Conservation (phyloP, 78 protist species). For the Dictyostelium capitatum region DNA sequence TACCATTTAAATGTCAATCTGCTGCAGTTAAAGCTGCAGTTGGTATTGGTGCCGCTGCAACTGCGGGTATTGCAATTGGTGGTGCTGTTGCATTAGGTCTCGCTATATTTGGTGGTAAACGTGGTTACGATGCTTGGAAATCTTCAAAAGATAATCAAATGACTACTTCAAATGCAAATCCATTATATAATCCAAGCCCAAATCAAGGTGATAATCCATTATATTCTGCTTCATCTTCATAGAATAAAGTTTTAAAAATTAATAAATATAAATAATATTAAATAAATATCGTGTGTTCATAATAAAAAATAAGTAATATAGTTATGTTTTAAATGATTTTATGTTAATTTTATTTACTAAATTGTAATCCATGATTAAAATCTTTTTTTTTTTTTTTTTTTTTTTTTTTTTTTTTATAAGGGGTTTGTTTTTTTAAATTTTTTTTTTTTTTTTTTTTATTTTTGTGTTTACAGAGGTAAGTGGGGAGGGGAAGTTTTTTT, state of each 20-base stretch:
- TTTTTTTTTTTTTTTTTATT: too few species aligned
- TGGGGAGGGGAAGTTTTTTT: too few species aligned
- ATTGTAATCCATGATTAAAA: background rate
- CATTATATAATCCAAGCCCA: slow-evolving; percentile 55
- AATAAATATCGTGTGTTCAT: background rate
- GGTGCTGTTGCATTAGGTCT: slow-evolving; percentile 66
- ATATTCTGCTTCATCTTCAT: background rate
- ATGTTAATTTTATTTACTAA: background rate
- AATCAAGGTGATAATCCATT: slow-evolving; percentile 61
- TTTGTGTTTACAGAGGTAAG: too few species aligned
- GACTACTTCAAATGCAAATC: slow-evolving; percentile 40
- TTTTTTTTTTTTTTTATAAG: too few species aligned
- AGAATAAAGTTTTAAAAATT: background rate
- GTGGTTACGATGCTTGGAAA: slow-evolving; percentile 78
- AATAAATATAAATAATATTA: background rate
- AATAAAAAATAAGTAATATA: too few species aligned
- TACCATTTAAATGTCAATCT: slow-evolving; percentile 64
- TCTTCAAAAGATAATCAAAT: slow-evolving; percentile 16
- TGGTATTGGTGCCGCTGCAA: slow-evolving; percentile 63
- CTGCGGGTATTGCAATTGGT: slow-evolving; percentile 71
- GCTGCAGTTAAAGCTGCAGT: slow-evolving; percentile 67
- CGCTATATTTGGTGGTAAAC: slow-evolving; percentile 65
- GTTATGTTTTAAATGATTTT: background rate
- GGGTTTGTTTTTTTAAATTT: too few species aligned
- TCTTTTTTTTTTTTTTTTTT: background rate